Evolutionary conservation across 306 rosid species (phyloP), one percentile per base, ranked within the genome.

Genomic region (Oxytropis ochrocephala): DNA sequence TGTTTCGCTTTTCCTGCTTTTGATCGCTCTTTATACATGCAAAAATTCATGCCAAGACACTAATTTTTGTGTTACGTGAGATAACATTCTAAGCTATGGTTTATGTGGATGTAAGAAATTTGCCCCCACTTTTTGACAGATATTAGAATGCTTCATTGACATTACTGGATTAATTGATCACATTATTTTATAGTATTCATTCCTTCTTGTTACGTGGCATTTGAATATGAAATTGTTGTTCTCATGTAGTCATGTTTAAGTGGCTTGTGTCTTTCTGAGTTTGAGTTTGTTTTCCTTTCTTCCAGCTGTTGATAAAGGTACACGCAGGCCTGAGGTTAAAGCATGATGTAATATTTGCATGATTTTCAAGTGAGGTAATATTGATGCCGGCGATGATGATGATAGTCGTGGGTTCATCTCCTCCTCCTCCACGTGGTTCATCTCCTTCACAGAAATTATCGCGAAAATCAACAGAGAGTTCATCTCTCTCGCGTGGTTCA

Each of bases 371-470:
- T 69, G 99, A 89, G 88, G 97, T n/a, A 51, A 95, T 95, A 78
- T 87, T 95, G 63, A 95, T 97, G 24, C 82, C 99, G 32, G 97
- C 91, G 43, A 79, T 95, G 76, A 97, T n/a, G n/a, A n/a, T n/a
- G n/a, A n/a, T n/a, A n/a, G n/a, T n/a, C n/a, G n/a, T n/a, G n/a
- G n/a, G n/a, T n/a, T n/a, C n/a, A n/a, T n/a, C n/a, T n/a, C n/a
- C n/a, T n/a, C n/a, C n/a, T n/a, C n/a, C n/a, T n/a, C n/a, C n/a
- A n/a, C n/a, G n/a, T n/a, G n/a, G n/a, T n/a, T n/a, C n/a, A 95
- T 76, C 91, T 95, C 86, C 93, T 95, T n/a, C n/a, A n/a, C n/a
- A n/a, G n/a, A n/a, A n/a, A n/a, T n/a, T n/a, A n/a, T n/a, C n/a
- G n/a, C n/a, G n/a, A n/a, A n/a, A n/a, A n/a, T n/a, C n/a, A n/a